phyloP scores from a whole-genome alignment of 805 yeast species.

The Candida takata region DNA sequence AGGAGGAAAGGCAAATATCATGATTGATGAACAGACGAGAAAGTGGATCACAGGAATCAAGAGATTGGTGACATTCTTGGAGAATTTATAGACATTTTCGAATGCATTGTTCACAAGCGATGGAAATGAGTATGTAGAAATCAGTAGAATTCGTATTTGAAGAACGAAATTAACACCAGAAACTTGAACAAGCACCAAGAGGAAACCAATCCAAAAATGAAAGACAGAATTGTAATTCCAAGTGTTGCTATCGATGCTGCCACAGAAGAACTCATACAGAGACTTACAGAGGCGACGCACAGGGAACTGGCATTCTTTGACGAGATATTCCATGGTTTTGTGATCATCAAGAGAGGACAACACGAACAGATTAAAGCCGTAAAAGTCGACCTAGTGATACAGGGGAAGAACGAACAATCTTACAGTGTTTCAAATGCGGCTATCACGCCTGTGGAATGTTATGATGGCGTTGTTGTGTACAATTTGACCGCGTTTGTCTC shows the following conservation, averaged over 20 bases:
- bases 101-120: too few relatives aligned
- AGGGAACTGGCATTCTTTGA: constrained; percentile 9
- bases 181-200: too few relatives aligned
- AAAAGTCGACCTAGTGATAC: background rate
- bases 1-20: constrained; percentile 58
- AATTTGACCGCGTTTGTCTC: constrained; percentile 12
- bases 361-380: background rate
- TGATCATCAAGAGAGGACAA: constrained; percentile 3
- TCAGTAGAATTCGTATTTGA: too few relatives aligned
- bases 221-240: background rate
- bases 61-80: constrained; percentile 53
- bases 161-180: too few relatives aligned
- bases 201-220: background rate
- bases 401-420: background rate
- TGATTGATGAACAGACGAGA: constrained; percentile 71
- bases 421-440: background rate
- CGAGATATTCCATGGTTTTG: constrained; percentile 10
- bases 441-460: background rate
- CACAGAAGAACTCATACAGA: background rate
- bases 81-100: background rate
- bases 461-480: constrained; percentile 1
- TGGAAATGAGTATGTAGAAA: too few relatives aligned
- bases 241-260: background rate
- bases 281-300: background rate
- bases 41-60: constrained; percentile 73